A percentile compares a stretch with the other conserved stretches of the same genome.
These are phyloP conservation scores for Amanita molliuscula DNA, from an alignment of 768 basidiomycete species.

Conservation along the genomic window DNA sequence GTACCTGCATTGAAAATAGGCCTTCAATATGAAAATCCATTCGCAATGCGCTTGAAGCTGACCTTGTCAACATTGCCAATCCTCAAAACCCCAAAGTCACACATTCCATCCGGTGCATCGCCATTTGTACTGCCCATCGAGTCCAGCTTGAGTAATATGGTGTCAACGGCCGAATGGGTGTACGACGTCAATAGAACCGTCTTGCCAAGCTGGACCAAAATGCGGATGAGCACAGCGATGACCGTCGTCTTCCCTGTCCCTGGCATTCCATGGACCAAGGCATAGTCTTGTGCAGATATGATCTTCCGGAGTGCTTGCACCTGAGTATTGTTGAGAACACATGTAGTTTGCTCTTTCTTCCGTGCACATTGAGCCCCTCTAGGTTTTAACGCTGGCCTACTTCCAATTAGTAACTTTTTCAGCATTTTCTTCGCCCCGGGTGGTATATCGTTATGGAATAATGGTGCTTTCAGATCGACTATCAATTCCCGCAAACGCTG, in stretches of 20 bases:
- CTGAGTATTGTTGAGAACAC: constrained; percentile 63
- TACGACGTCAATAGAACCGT: constrained; percentile 85
- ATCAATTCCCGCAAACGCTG: constrained; percentile 55
- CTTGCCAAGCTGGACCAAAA: constrained; percentile 72
- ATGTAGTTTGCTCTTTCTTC: constrained; percentile 15
- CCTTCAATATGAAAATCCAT: neutral
- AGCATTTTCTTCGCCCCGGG: neutral
- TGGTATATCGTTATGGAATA: constrained; percentile 28
- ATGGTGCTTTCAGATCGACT: constrained; percentile 70
- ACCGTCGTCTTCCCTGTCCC: constrained; percentile 98
- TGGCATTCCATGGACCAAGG: constrained; percentile 93
- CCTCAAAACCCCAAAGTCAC: constrained; percentile 65
- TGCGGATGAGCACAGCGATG: constrained; percentile 78
- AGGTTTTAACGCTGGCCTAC: neutral
- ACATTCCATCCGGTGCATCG: constrained; percentile 8
- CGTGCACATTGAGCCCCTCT: constrained; percentile 11
- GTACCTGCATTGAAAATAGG: constrained; percentile 43
- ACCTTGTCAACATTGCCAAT: constrained; percentile 93
- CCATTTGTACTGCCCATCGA: constrained; percentile 10
- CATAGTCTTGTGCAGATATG: constrained; percentile 77
- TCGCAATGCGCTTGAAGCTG: constrained; percentile 8
- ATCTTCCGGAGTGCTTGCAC: constrained; percentile 60
- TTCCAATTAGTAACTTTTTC: neutral
- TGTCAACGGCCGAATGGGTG: constrained; percentile 98
- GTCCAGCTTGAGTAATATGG: constrained; percentile 77